phyloP scores from a whole-genome alignment of 306 rosid genomes.

The Bauhinia variegata region DNA sequence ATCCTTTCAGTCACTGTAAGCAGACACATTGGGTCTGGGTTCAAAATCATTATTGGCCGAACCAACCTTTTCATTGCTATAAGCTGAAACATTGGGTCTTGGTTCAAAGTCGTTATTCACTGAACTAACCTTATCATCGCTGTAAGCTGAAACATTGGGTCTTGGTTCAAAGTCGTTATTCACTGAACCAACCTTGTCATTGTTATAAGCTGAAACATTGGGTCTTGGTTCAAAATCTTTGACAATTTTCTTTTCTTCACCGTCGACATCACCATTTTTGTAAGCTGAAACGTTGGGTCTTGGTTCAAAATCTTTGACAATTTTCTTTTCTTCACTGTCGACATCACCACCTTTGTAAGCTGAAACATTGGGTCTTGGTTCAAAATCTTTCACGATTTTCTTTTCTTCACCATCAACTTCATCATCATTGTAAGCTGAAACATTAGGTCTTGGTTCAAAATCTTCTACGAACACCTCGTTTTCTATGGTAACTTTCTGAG shows the following conservation, averaged over 20 bases:
- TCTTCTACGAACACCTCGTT: neutral
- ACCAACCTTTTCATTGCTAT: neutral
- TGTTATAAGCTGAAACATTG: neutral
- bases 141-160: neutral
- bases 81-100: neutral
- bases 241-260: neutral
- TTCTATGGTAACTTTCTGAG: neutral
- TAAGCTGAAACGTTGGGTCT: neutral
- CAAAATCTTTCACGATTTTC: conserved; percentile 10
- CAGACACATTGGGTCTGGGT: neutral
- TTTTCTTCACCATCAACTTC: neutral
- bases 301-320: neutral
- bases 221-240: neutral
- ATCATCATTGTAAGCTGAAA: neutral
- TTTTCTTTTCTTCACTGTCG: too few relatives aligned
- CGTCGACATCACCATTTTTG: neutral
- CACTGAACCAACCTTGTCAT: too few relatives aligned
- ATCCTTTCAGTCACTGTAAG: too few relatives aligned
- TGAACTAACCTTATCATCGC: neutral
- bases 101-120: neutral
- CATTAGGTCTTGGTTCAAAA: conserved; percentile 26
- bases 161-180: neutral
- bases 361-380: conserved; percentile 1
- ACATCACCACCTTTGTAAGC: neutral
- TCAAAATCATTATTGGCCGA: neutral